Base-by-base conservation (phyloP, 768 basidiomycete genomes). In the Phlebiopsis gigantea region DNA sequence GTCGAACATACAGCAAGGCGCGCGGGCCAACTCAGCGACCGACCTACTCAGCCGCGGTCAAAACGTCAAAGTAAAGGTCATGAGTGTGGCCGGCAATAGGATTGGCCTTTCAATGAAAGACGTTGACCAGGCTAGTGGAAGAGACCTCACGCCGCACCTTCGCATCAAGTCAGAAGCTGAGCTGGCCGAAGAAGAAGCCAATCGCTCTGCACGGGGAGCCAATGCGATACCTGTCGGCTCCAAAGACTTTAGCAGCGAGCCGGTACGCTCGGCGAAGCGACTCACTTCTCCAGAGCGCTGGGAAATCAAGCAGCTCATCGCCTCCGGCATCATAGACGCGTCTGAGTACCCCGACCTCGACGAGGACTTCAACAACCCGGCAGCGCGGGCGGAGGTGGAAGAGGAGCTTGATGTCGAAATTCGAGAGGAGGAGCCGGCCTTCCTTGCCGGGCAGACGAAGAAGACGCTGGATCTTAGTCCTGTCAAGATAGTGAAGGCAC, bases 281-380 rank as follows among this genome's bases (percentile, higher is more conserved):
- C 75, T 98, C 56, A 95, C 95, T 1, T 94, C 91, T 6, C 97
- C 97, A 1, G 97, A 99, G 71, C 85, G 97, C 26, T 99, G 97
- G 94, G 97, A 99, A 75, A 95, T 99, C 72, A 98, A 98, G 71
- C 97, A 98, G 69, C 83, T 99, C 56, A 97, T 98, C 55, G 90
- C 97, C 0, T 97, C 94, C 28, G 97, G 97, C 43, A 90, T 86
- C 15, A 81, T 98, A 54, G 85, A 87, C 61, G 88, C 95, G 10
- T 88, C 94, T 4, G 97, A 98, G 69, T 96, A 95, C 65, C 94
- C 93, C 2, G 91, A 96, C 28, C 76, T 97, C 51, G 91, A 95
- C 61, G 93, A 94, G 63, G 91, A 93, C 57, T 82, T 88, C 67
- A 80, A 71, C 53, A 87, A 90, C 65, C 85, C 88, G 1, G 77